These are phyloP conservation scores for Xylaria hypoxylon DNA, from an alignment of 2,329 filamentous ascomycete species.

Conservation along the genomic window DNA sequence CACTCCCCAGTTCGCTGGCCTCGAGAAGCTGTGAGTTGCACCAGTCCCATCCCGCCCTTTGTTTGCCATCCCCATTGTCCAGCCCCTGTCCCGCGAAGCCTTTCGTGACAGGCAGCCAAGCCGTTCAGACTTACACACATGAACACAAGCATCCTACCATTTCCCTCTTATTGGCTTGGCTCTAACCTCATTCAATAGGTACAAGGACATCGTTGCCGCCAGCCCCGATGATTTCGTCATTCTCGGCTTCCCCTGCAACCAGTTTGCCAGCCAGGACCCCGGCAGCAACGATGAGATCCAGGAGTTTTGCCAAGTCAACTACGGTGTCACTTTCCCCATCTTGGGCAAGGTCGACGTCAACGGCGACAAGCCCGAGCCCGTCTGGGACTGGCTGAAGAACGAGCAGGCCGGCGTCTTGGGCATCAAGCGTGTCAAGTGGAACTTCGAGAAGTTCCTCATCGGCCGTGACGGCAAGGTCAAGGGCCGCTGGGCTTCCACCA, in stretches of 20 bases:
- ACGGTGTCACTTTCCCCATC: slow-evolving; percentile 91
- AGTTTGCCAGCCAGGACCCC: slow-evolving; percentile 92
- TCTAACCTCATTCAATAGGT: slow-evolving; percentile 34
- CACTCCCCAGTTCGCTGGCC: slow-evolving; percentile 91
- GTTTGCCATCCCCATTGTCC: neutral
- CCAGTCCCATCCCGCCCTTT: neutral
- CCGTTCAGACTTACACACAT: neutral
- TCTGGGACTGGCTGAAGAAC: slow-evolving; percentile 81
- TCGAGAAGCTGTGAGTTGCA: slow-evolving; percentile 78
- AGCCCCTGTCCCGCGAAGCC: neutral
- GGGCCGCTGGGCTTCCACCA: slow-evolving; percentile 86
- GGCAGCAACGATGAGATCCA: slow-evolving; percentile 84
- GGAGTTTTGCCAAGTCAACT: slow-evolving; percentile 90
- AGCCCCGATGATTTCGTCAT: slow-evolving; percentile 83
- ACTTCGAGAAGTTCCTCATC: slow-evolving; percentile 98
- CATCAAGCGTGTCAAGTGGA: slow-evolving; percentile 96
- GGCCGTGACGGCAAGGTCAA: slow-evolving; percentile 87
- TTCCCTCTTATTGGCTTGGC: neutral
- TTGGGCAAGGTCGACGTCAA: slow-evolving; percentile 95
- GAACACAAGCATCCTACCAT: neutral
- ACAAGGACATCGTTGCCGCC: slow-evolving; percentile 77
- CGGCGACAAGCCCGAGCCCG: slow-evolving; percentile 80
- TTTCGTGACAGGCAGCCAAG: neutral
- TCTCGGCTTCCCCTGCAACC: slow-evolving; percentile 98
- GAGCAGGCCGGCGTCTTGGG: slow-evolving; percentile 86